Conservation (phyloP, 2,329 filamentous ascomycete species). For the Ophiocordyceps australis region DNA sequence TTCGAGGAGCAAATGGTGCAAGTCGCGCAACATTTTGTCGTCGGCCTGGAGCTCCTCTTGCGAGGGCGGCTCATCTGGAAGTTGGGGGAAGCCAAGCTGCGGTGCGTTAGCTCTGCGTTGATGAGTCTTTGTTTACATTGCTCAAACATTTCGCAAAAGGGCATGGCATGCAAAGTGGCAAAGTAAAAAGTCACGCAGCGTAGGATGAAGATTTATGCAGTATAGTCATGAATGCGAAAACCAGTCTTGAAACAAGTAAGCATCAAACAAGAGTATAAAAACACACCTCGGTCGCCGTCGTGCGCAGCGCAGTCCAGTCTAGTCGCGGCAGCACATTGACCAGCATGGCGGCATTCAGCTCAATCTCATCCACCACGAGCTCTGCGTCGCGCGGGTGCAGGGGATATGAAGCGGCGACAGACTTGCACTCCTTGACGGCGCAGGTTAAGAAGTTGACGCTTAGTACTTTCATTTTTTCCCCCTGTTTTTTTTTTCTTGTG, state of each 20-base stretch:
- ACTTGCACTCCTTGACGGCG: constrained; percentile 88
- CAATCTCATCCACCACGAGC: constrained; percentile 71
- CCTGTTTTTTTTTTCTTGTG: no score
- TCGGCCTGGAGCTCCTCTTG: constrained; percentile 43
- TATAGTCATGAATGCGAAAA: no score
- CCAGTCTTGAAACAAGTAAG: no score
- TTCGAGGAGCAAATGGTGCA: constrained; percentile 72
- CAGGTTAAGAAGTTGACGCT: constrained; percentile 95
- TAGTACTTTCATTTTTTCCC: constrained; percentile 97
- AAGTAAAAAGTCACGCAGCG: background rate
- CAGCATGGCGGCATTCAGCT: constrained; percentile 65
- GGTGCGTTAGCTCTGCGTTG: no score
- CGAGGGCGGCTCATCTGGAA: constrained; percentile 47
- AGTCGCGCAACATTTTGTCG: constrained; percentile 53
- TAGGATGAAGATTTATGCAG: no score
- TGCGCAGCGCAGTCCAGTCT: constrained; percentile 70
- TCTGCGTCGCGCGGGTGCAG: constrained; percentile 86
- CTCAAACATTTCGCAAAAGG: no score
- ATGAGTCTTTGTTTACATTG: no score
- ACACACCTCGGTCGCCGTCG: constrained; percentile 58
- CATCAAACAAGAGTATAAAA: background rate
- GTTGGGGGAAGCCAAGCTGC: constrained; percentile 63
- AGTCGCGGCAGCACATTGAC: constrained; percentile 72
- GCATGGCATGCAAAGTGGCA: background rate
- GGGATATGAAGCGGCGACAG: constrained; percentile 61